Evolutionary conservation across 805 yeast species (phyloP), one percentile per base, ranked within the genome.

Genomic region (Candida montana): DNA sequence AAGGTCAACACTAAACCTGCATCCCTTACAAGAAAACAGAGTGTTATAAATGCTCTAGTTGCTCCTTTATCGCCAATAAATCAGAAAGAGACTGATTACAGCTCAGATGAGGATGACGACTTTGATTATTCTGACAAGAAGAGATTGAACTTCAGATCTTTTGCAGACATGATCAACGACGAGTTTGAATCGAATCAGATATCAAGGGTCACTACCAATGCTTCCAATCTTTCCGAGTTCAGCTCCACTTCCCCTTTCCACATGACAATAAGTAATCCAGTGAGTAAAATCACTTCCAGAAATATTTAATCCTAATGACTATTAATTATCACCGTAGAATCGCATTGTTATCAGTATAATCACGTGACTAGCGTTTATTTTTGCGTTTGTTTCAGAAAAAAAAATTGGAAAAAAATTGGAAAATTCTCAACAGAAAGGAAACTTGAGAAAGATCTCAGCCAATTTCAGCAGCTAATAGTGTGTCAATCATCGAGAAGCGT

Each of bases 61-160:
- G 20, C 17, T 13, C 16, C 41, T 7, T 12, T 27, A 17, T 28
- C 44, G 11, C 24, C 43, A 19, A 18, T 34, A 7, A 33, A 19
- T 19, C 26, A 27, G 11, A 21, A 15, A 27, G 29, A 18, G 31
- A 28, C 13, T 5, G 29, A 26, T 11, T 26, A 26, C 11, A 26
- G 29, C 13, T 8, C 29, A 11, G 29, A 26, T 26, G 29, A 26
- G n/a, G 37, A 35, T 16, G 40, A 35, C 15, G 45, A 37, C 12
- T 38, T 53, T 16, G 59, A 56, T 32, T 50, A 48, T 34, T 48
- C 58, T 9, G 60, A 56, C 31, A 44, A 43, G 3, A 49, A 51
- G 13, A 49, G 43, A 29, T 45, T 56, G 27, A 56, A 56, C 39
- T 56, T 56, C 33, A 48, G 53, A 17, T 48, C 57, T 1, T 56